Evolutionary conservation across 2,329 filamentous ascomycete species (phyloP), one percentile per base, ranked within the genome.

Genomic region (Fusarium sp.): DNA sequence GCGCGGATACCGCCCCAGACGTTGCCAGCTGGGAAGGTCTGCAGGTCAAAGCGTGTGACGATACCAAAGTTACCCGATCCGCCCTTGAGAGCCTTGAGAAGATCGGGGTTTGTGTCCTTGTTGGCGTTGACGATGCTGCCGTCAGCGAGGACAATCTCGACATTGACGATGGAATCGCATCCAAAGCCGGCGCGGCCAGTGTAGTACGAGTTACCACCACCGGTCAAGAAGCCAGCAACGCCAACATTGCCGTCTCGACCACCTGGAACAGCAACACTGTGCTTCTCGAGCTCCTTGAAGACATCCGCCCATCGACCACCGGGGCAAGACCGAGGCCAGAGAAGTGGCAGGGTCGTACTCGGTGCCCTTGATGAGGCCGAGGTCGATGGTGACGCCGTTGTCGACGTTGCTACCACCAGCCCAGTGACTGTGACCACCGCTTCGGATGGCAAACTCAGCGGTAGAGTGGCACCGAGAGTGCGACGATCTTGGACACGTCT

Each of bases 31-130:
- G 66, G 34, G 23, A 72, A 39, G 4, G 66, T 69, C 14, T 54
- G 50, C 34, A 75, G 48, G 50, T 81, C 79, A 16, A 79, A 68
- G 18, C 76, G 73, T 9, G 84, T 81, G 37, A 82, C 77, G 58
- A 84, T 79, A 34, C 85, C 85, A 56, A 86, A 83, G 75, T 88
- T 88, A 60, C 81, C 83, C 5, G 81, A 82, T 18, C 87, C 86
- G 5, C 86, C 87, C 65, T 85, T 84, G 2, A 87, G 79, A 1
- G 85, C 86, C 66, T 81, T 83, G 74, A 80, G 87, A 5, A 88
- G 81, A 39, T 88, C 85, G 0, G 78, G 13, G 62, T 87, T 81
- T 6, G 80, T 68, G 0, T 77, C 45, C 1, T 71, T 71, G 56
- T 83, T 87, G 14, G 83, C 86, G 8, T 85, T 83, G 30, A 87